phyloP scores from a whole-genome alignment of 352 stramenopile genomes.

The Pythium brachiatum region DNA sequence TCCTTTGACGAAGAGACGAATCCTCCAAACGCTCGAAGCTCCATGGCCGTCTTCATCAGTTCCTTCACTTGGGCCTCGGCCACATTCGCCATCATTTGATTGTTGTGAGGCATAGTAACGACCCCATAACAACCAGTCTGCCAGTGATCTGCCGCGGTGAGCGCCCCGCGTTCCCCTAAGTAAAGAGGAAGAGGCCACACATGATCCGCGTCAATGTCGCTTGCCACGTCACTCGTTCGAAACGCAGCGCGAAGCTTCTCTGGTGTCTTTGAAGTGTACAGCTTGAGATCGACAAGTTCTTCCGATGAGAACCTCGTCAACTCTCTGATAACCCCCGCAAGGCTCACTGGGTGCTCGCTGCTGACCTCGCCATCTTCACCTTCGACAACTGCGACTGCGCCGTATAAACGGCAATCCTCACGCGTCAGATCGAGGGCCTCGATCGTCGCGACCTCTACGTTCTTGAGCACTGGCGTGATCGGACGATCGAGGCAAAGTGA shows the following conservation, averaged over 20 bases:
- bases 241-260: not conserved
- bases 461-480: conserved; percentile 15
- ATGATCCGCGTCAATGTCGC: not conserved
- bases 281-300: not conserved
- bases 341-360: not conserved
- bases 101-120: not conserved
- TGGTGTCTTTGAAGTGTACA: not conserved
- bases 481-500: conserved; percentile 14
- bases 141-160: not conserved
- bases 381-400: conserved; percentile 6
- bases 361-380: not conserved
- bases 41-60: not conserved
- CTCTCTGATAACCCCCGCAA: not conserved
- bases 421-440: conserved; percentile 3
- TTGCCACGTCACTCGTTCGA: not conserved
- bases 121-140: not conserved
- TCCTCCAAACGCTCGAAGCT: not conserved
- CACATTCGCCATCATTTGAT: not conserved
- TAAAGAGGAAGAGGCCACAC: not conserved
- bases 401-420: conserved; percentile 2
- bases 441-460: not conserved
- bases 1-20: not conserved
- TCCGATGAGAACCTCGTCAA: not conserved
- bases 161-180: not conserved
- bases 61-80: not conserved